Conservation (phyloP, 257 asterid genomes). For the Nicotiana benthamiana region DNA sequence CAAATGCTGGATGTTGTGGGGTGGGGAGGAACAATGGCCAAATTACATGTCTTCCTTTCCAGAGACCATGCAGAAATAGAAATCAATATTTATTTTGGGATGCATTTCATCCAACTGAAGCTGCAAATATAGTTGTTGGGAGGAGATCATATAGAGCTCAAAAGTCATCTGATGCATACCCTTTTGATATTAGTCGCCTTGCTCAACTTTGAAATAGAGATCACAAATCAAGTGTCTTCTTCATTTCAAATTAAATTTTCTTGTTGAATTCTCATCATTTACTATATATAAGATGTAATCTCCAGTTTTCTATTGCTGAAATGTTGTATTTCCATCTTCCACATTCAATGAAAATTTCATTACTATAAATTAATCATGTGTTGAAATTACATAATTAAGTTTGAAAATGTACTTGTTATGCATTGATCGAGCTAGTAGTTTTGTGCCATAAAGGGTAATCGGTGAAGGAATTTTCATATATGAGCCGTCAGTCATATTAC, state of each 20-base stretch:
- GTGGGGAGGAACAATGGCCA: slow-evolving; percentile 27
- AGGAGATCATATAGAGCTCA: slow-evolving; percentile 20
- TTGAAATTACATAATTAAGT: background rate
- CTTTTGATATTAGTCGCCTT: slow-evolving; percentile 17
- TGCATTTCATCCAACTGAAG: slow-evolving; percentile 24
- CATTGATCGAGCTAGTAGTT: too few species aligned
- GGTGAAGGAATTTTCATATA: too few species aligned
- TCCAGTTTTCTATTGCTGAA: background rate
- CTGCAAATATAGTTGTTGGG: slow-evolving; percentile 19
- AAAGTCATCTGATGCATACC: slow-evolving; percentile 22
- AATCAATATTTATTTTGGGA: slow-evolving; percentile 20
- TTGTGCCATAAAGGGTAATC: too few species aligned
- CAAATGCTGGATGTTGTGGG: slow-evolving; percentile 28
- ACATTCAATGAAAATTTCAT: background rate
- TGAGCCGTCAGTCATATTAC: too few species aligned
- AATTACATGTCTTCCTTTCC: slow-evolving; percentile 25
- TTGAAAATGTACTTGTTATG: too few species aligned
- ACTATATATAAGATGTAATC: background rate
- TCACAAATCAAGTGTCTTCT: background rate
- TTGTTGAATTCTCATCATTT: background rate
- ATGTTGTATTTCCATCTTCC: background rate
- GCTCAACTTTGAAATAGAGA: slow-evolving; percentile 10
- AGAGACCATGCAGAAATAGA: slow-evolving; percentile 17
- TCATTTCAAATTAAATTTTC: background rate
- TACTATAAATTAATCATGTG: background rate